phyloP scores from a whole-genome alignment of 495 filamentous ascomycete species.

The Talaromyces adpressus region DNA sequence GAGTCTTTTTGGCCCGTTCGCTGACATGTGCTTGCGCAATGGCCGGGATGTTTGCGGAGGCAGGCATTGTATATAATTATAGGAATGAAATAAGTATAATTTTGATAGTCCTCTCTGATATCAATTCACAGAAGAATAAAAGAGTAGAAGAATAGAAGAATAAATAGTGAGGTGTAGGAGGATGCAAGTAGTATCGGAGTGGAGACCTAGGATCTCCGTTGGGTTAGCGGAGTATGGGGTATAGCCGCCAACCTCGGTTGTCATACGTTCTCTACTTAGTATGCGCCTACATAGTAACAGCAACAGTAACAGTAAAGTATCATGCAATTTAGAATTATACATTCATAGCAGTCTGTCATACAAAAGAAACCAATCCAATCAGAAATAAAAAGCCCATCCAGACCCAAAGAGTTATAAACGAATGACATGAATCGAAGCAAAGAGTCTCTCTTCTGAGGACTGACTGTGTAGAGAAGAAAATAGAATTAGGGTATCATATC shows the following conservation, averaged over 20 bases:
- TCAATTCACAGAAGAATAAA: not conserved
- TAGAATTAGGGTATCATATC: constrained; percentile 8
- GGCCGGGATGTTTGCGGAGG: constrained; percentile 56
- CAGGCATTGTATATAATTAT: constrained; percentile 38
- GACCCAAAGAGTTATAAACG: constrained; percentile 25
- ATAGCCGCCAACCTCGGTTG: constrained; percentile 5
- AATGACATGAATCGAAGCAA: constrained; percentile 13
- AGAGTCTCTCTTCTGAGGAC: constrained; percentile 13
- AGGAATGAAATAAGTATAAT: not conserved
- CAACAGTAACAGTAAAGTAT: too few species aligned
- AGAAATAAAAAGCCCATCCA: constrained; percentile 12
- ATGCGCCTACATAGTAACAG: not conserved
- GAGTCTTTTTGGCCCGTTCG: constrained; percentile 70
- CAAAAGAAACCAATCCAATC: constrained; percentile 2
- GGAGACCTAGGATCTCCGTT: not conserved
- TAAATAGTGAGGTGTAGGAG: constrained; percentile 15
- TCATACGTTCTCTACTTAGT: not conserved
- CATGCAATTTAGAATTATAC: not conserved
- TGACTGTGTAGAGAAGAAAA: constrained; percentile 16
- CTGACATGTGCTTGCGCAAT: constrained; percentile 65
- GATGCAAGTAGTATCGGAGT: constrained; percentile 13
- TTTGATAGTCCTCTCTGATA: not conserved
- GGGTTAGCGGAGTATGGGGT: constrained; percentile 8
- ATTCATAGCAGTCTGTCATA: constrained; percentile 10
- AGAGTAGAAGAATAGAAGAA: constrained; percentile 12